A percentile compares a stretch with the other conserved stretches of the same genome.
Evolutionary conservation across 2,329 filamentous ascomycete genomes (phyloP).

Genomic region (Capronia americana): DNA sequence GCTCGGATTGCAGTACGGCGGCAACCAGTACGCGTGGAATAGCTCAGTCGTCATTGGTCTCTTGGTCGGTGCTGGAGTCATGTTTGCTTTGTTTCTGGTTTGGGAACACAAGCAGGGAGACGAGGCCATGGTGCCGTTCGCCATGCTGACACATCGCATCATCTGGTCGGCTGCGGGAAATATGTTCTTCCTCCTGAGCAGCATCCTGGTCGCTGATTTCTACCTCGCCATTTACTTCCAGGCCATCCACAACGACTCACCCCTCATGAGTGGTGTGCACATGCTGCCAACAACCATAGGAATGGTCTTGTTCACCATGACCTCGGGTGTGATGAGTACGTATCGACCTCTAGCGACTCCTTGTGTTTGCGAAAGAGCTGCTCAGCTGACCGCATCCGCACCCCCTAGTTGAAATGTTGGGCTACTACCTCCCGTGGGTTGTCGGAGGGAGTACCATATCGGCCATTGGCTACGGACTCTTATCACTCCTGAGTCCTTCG

Average conservation of each 20-base stretch:
- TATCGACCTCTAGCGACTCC: constrained; percentile 6
- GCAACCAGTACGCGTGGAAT: constrained; percentile 59
- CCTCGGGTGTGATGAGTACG: constrained; percentile 19
- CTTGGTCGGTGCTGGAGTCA: constrained; percentile 57
- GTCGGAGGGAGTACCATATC: constrained; percentile 10
- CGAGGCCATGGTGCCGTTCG: constrained; percentile 38
- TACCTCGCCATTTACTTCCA: constrained; percentile 54
- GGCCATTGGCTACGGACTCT: constrained; percentile 36
- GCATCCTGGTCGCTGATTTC: constrained; percentile 42
- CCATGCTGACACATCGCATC: constrained; percentile 46
- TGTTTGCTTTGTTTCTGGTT: constrained; percentile 45
- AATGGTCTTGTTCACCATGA: constrained; percentile 16
- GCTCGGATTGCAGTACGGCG: constrained; percentile 65
- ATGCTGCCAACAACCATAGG: constrained; percentile 47
- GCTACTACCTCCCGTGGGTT: constrained; percentile 20
- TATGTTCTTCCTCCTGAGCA: constrained; percentile 42
- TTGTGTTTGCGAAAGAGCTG: constrained; percentile 2
- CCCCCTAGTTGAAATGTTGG: constrained; percentile 16
- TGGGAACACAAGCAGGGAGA: constrained; percentile 47
- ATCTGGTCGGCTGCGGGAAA: constrained; percentile 43
- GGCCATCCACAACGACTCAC: constrained; percentile 45
- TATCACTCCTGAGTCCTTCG: constrained; percentile 32
- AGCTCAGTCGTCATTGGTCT: constrained; percentile 58
- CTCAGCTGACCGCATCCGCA: neutral
- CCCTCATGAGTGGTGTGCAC: constrained; percentile 49